Conservation (phyloP, 345 rosid genomes). For the Gossypium ekmanianum region DNA sequence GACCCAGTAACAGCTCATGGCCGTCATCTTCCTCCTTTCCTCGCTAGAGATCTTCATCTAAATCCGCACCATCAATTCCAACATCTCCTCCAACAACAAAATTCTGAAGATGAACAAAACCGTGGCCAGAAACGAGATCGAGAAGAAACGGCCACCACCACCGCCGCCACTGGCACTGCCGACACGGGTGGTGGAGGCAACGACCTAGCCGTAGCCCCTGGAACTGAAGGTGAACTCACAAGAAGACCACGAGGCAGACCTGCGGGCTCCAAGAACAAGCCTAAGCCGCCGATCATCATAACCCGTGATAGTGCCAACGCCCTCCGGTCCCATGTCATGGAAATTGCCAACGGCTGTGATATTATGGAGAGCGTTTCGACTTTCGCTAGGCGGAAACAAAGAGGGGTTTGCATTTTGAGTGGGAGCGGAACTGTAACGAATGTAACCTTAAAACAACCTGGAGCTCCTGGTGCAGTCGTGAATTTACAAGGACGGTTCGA, state of each 20-base stretch:
- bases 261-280: constrained; percentile 86
- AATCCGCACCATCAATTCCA: constrained; percentile 53
- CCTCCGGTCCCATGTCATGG: constrained; percentile 90
- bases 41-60: constrained; percentile 71
- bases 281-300: constrained; percentile 88
- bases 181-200: constrained; percentile 27
- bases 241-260: constrained; percentile 86
- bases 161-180: constrained; percentile 2
- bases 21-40: constrained; percentile 85
- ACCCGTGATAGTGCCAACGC: constrained; percentile 96
- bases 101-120: constrained; percentile 45
- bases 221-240: constrained; percentile 45
- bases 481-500: constrained; percentile 89
- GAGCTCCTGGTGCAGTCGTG: constrained; percentile 69
- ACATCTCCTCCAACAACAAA: constrained; percentile 50
- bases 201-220: constrained; percentile 38
- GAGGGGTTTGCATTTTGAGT: constrained; percentile 83
- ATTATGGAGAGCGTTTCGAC: constrained; percentile 74
- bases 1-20: constrained; percentile 69
- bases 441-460: constrained; percentile 78
- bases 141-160: constrained; percentile 36
- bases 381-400: constrained; percentile 72
- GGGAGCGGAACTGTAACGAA: constrained; percentile 88
- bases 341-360: constrained; percentile 73
- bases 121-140: constrained; percentile 68